These are phyloP conservation scores for Zizania latifolia DNA, from an alignment of 176 grass and related monocot species.

Conservation along the genomic window DNA sequence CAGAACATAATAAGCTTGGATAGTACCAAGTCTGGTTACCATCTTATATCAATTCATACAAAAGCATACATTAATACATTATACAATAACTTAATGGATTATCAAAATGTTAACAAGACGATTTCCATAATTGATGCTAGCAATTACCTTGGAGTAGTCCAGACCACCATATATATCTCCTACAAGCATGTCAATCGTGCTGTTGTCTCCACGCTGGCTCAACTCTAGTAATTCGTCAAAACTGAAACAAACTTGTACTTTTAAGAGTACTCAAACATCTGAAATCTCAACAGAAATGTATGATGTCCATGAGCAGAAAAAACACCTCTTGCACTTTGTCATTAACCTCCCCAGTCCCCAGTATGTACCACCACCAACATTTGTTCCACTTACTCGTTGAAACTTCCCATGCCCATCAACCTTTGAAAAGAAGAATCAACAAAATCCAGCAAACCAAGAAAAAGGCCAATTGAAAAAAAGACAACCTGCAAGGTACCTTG, in stretches of 20 bases:
- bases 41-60: conserved; percentile 11
- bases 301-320: conserved; percentile 19
- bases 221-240: conserved; percentile 97
- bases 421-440: conserved; percentile 47
- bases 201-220: conserved; percentile 91
- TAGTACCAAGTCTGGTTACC: background rate
- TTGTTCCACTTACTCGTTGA: conserved; percentile 99
- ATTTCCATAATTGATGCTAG: conserved; percentile 4
- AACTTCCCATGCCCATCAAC: conserved; percentile 93
- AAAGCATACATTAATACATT: background rate
- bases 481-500: conserved; percentile 58
- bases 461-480: background rate
- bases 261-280: conserved; percentile 16
- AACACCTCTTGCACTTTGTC: conserved; percentile 93
- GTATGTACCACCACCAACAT: conserved; percentile 94
- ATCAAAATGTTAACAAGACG: conserved; percentile 16
- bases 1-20: background rate
- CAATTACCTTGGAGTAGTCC: conserved; percentile 89
- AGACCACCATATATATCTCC: conserved; percentile 98
- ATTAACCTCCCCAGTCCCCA: conserved; percentile 94
- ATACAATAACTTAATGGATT: background rate
- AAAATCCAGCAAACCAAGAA: background rate
- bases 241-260: conserved; percentile 46
- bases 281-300: background rate
- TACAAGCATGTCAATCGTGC: conserved; percentile 95